Base-by-base conservation (phyloP, 139 green algal species). In the Marvania coccoides region DNA sequence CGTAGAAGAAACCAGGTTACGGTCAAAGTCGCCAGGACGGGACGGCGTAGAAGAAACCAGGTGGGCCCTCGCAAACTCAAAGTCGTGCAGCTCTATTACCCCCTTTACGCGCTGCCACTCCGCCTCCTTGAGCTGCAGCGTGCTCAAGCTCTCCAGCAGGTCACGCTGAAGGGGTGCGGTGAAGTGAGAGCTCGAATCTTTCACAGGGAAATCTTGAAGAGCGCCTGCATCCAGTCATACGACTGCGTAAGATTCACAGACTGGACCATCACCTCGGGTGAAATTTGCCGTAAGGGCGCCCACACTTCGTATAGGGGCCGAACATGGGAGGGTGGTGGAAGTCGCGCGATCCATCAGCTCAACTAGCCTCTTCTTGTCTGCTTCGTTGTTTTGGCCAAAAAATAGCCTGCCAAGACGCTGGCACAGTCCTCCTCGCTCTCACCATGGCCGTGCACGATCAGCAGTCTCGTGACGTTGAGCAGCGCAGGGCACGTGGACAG, bases 181-280 rank as follows among this genome's bases (percentile, higher is more conserved):
- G n/a, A n/a, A n/a, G 13, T 47, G 14, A 29, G 48, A 34, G 10
- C 31, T 0, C n/a, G 40, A 2, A 8, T 61, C 33, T 15, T 91
- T 95, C 2, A 24, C 65, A 0, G 86, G 86, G 48, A 95, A 95
- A 63, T 95, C 88, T 58, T 94, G 87, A 40, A n/a, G n/a, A n/a
- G n/a, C n/a, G n/a, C n/a, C n/a, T n/a, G n/a, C n/a, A n/a, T n/a
- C n/a, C n/a, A n/a, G n/a, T n/a, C n/a, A n/a, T n/a, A n/a, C n/a
- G n/a, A n/a, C n/a, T n/a, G n/a, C n/a, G n/a, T n/a, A n/a, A n/a
- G n/a, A n/a, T n/a, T n/a, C n/a, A n/a, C n/a, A n/a, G n/a, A n/a
- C n/a, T n/a, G n/a, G n/a, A n/a, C n/a, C n/a, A n/a, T n/a, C n/a
- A n/a, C n/a, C n/a, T n/a, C n/a, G n/a, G n/a, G n/a, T n/a, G n/a